A percentile compares a stretch with the other conserved stretches of the same genome.
Evolutionary conservation across 2,329 filamentous ascomycete species (phyloP).

Genomic region (Colletotrichum phormii): DNA sequence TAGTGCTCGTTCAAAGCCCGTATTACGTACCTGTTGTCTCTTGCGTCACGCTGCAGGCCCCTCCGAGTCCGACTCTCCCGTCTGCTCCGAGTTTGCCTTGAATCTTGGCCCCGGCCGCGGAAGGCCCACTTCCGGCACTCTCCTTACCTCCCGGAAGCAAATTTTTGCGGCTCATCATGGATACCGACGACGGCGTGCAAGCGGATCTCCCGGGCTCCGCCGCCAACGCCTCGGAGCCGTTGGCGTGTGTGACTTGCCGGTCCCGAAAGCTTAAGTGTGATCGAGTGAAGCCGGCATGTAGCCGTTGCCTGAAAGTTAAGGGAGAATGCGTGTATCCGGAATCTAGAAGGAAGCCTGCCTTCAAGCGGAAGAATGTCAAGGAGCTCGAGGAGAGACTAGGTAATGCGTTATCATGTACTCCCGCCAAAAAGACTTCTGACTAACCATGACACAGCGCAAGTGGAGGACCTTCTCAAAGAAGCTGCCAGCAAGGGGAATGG

Average conservation of each 20-base stretch:
- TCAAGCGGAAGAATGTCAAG: slow-evolving; percentile 90
- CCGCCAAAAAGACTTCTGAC: background rate
- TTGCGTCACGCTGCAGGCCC: background rate
- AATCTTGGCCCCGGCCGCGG: background rate
- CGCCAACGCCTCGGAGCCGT: slow-evolving; percentile 51
- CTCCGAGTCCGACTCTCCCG: background rate
- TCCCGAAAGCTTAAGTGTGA: slow-evolving; percentile 91
- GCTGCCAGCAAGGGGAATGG: slow-evolving; percentile 50
- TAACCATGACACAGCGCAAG: slow-evolving; percentile 71
- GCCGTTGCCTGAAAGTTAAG: slow-evolving; percentile 79
- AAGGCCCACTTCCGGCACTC: slow-evolving; percentile 27
- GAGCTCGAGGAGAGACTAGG: slow-evolving; percentile 88
- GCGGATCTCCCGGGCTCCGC: slow-evolving; percentile 24
- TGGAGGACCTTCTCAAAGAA: slow-evolving; percentile 81
- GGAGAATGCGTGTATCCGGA: slow-evolving; percentile 90
- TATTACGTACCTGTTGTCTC: slow-evolving; percentile 11
- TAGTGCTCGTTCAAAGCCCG: background rate
- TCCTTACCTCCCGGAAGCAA: slow-evolving; percentile 2
- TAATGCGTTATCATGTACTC: slow-evolving; percentile 55
- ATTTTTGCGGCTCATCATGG: slow-evolving; percentile 34
- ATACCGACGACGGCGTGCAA: slow-evolving; percentile 33
- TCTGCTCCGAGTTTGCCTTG: slow-evolving; percentile 3
- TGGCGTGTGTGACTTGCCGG: slow-evolving; percentile 87
- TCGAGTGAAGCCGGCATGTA: slow-evolving; percentile 80
- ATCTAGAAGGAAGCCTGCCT: slow-evolving; percentile 86